Evolutionary conservation across 2,329 filamentous ascomycete genomes (phyloP).

Genomic region (Samsoniella hepiali): DNA sequence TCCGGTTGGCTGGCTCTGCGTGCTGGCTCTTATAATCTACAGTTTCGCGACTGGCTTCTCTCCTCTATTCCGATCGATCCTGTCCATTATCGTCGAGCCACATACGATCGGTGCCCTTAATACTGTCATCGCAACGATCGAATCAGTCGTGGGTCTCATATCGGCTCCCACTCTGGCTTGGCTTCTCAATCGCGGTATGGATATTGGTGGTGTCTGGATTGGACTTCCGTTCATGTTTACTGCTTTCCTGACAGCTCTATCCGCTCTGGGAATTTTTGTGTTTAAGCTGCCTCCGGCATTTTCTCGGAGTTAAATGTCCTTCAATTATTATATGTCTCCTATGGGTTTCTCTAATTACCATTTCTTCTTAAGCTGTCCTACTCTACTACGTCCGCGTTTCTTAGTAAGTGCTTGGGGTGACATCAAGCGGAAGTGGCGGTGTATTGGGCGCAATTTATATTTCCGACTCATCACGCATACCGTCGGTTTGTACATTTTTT

Average conservation of each 20-base stretch:
- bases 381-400: too few relatives aligned
- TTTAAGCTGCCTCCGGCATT: conserved; percentile 28
- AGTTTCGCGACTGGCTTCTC: conserved; percentile 44
- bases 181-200: conserved; percentile 44
- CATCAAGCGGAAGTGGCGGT: too few relatives aligned
- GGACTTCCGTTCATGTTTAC: conserved; percentile 48
- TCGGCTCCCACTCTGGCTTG: conserved; percentile 45
- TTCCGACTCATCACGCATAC: too few relatives aligned
- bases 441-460: background rate
- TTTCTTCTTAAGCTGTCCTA: too few relatives aligned
- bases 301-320: background rate
- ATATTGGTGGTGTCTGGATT: conserved; percentile 44
- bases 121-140: conserved; percentile 48
- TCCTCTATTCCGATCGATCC: conserved; percentile 44
- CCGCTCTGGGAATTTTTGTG: conserved; percentile 30
- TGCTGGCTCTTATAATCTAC: conserved; percentile 42
- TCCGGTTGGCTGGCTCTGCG: conserved; percentile 33
- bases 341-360: background rate
- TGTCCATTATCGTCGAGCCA: conserved; percentile 52
- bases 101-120: conserved; percentile 54
- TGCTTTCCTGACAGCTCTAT: conserved; percentile 30
- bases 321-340: background rate
- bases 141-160: conserved; percentile 46
- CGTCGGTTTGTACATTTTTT: too few relatives aligned
- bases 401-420: too few relatives aligned